These are phyloP conservation scores for Trametes sp. DNA, from an alignment of 1,284 basidiomycete genomes.

Conservation along the genomic window DNA sequence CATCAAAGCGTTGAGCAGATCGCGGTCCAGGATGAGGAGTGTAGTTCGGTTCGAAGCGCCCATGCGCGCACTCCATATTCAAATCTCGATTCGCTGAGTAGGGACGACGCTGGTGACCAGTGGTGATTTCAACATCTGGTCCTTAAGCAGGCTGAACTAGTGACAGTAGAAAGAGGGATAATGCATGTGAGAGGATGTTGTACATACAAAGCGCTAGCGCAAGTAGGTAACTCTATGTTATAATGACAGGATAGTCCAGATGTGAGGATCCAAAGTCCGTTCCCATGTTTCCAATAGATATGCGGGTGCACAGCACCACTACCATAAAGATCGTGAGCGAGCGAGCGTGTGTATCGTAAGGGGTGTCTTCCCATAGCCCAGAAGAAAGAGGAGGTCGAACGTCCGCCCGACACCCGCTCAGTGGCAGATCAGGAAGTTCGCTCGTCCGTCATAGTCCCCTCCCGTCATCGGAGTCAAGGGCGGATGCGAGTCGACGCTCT, in stretches of 20 bases:
- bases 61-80: conserved; percentile 4
- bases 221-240: no score
- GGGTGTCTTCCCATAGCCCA: neutral
- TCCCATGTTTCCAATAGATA: neutral
- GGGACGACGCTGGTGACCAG: no score
- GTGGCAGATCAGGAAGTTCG: neutral
- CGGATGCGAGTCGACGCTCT: conserved; percentile 18
- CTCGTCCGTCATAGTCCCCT: neutral
- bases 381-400: neutral
- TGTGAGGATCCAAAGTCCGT: neutral
- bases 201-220: neutral
- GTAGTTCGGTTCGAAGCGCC: neutral
- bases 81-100: conserved; percentile 9
- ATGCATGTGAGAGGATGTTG: no score
- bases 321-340: neutral
- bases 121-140: no score
- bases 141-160: no score
- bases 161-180: no score
- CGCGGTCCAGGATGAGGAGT: neutral
- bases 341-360: neutral
- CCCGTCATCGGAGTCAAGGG: conserved; percentile 13
- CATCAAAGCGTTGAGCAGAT: neutral
- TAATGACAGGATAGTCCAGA: neutral
- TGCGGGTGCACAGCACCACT: neutral
- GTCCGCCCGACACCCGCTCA: neutral